Evolutionary conservation across 352 stramenopile genomes (phyloP).

Genomic region (Thalassiosira hispida): DNA sequence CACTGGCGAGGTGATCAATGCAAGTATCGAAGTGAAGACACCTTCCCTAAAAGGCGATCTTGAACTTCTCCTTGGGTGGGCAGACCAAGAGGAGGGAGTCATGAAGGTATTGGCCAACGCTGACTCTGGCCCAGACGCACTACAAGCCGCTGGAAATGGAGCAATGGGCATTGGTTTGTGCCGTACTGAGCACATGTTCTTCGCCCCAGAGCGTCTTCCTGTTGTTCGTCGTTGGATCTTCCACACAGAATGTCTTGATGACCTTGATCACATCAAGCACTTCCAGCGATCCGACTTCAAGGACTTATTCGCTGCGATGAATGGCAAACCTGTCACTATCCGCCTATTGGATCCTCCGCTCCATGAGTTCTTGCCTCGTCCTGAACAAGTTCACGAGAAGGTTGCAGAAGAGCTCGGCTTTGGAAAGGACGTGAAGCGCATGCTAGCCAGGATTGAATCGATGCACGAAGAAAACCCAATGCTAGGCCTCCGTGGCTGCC

Average conservation of each 20-base stretch:
- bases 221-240: conserved; percentile 76
- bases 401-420: conserved; percentile 61
- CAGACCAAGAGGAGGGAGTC: conserved; percentile 71
- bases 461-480: conserved; percentile 88
- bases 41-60: conserved; percentile 60
- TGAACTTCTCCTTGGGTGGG: conserved; percentile 77
- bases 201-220: conserved; percentile 67
- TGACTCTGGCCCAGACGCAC: conserved; percentile 79
- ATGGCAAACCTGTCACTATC: conserved; percentile 83
- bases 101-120: conserved; percentile 85
- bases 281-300: conserved; percentile 83
- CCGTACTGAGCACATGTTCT: conserved; percentile 88
- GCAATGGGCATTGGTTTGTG: conserved; percentile 83
- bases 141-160: conserved; percentile 75
- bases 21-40: conserved; percentile 63
- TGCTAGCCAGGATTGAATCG: conserved; percentile 67
- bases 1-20: conserved; percentile 72
- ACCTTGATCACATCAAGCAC: conserved; percentile 61
- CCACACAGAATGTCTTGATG: conserved; percentile 61
- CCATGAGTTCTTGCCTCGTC: conserved; percentile 85
- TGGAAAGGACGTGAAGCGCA: conserved; percentile 65
- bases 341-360: conserved; percentile 85
- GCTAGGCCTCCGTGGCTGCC: conserved; percentile 86
- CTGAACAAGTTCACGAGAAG: conserved; percentile 61
- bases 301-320: conserved; percentile 83